These are phyloP conservation scores for Oemleria cerasiformis DNA, from an alignment of 306 rosid genomes.

Conservation along the genomic window DNA sequence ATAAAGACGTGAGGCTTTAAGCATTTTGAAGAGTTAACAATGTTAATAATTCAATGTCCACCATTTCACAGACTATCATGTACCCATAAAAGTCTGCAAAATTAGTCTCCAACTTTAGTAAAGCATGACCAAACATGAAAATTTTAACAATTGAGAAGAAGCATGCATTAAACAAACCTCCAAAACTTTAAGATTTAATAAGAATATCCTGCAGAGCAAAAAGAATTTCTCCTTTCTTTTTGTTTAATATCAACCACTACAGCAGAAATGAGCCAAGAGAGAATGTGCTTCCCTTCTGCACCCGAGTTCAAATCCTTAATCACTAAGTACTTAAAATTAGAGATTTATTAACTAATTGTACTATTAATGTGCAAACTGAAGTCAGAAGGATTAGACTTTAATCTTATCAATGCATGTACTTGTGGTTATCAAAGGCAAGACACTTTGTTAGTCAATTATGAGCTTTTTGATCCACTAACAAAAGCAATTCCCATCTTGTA, in stretches of 20 bases:
- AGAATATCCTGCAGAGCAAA: neutral
- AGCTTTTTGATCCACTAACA: conserved; percentile 13
- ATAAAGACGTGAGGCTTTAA: conserved; percentile 16
- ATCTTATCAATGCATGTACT: neutral
- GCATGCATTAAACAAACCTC: conserved; percentile 17
- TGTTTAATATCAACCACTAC: neutral
- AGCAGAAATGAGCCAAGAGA: too few relatives aligned
- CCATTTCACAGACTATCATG: conserved; percentile 5
- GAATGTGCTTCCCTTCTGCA: too few relatives aligned
- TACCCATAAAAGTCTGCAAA: neutral
- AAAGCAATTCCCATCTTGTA: conserved; percentile 12
- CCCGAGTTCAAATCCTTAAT: too few relatives aligned
- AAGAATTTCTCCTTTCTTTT: neutral
- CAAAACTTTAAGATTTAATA: neutral
- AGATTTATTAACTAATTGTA: neutral
- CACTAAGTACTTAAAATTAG: neutral
- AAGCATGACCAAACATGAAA: conserved; percentile 8
- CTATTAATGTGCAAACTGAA: neutral
- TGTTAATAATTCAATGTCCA: conserved; percentile 5
- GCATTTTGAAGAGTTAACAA: conserved; percentile 10
- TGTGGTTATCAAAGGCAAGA: neutral
- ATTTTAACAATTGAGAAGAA: neutral
- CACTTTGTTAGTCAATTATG: conserved; percentile 6
- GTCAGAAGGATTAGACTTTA: conserved; percentile 1
- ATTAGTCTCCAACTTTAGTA: conserved; percentile 1